Percentiles rank a stretch among this genome's conserved stretches.
These are phyloP conservation scores for Capronia americana DNA, from an alignment of 2,329 filamentous ascomycete species.

Conservation along the genomic window DNA sequence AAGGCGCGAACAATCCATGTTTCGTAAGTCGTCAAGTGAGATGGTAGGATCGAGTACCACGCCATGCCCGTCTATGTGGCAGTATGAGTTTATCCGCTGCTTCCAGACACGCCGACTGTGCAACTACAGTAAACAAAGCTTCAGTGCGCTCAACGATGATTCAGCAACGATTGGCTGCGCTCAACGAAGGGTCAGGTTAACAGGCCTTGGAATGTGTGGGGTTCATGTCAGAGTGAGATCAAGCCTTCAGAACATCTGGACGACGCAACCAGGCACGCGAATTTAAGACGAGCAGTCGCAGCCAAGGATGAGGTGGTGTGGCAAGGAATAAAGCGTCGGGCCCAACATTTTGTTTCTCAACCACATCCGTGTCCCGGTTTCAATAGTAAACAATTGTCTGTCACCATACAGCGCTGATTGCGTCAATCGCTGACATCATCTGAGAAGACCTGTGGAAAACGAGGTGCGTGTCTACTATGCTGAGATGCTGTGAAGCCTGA, in stretches of 20 bases:
- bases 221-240: background rate
- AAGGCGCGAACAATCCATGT: slow-evolving; percentile 68
- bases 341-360: background rate
- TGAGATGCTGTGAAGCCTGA: background rate
- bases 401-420: background rate
- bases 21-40: slow-evolving; percentile 63
- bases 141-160: background rate
- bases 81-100: background rate
- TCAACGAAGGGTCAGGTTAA: background rate
- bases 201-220: background rate
- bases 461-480: background rate
- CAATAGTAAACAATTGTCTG: background rate
- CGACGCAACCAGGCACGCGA: background rate
- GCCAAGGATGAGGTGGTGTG: background rate
- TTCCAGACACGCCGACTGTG: background rate
- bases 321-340: background rate
- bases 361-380: background rate
- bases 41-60: slow-evolving; percentile 69
- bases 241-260: background rate
- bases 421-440: background rate
- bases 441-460: background rate
- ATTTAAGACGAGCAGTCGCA: background rate
- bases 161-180: background rate
- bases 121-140: background rate
- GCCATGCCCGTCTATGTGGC: slow-evolving; percentile 56